Evolutionary conservation across 2,329 filamentous ascomycete genomes (phyloP).

Genomic region (Alternaria novae-zelandiae): DNA sequence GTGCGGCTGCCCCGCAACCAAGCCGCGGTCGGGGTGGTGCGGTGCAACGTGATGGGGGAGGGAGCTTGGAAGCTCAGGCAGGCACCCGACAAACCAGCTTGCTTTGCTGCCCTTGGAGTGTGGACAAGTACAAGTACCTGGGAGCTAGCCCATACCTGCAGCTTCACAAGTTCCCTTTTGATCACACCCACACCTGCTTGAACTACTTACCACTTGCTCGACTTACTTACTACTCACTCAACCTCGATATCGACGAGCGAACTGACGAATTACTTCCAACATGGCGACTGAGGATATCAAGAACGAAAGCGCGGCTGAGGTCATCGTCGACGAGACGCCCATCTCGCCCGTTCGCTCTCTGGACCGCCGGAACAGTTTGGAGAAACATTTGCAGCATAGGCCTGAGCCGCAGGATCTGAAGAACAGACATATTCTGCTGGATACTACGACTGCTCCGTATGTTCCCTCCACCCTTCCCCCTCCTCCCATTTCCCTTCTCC

Average conservation of each 20-base stretch:
- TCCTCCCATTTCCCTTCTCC: no score
- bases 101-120: background rate
- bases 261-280: slow-evolving; percentile 20
- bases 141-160: background rate
- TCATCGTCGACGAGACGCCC: slow-evolving; percentile 47
- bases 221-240: background rate
- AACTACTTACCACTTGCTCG: background rate
- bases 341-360: slow-evolving; percentile 56
- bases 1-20: slow-evolving; percentile 30
- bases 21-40: slow-evolving; percentile 2
- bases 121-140: slow-evolving; percentile 15
- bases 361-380: slow-evolving; percentile 64
- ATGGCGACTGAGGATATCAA: slow-evolving; percentile 37
- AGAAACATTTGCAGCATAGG: slow-evolving; percentile 57
- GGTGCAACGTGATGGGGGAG: background rate
- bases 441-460: slow-evolving; percentile 71
- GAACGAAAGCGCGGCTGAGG: background rate
- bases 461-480: slow-evolving; percentile 28
- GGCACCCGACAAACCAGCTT: background rate
- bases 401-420: slow-evolving; percentile 67
- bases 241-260: background rate
- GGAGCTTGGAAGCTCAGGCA: background rate
- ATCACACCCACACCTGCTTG: background rate
- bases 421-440: slow-evolving; percentile 70
- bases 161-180: background rate